A percentile compares a stretch with the other conserved stretches of the same genome.
These are phyloP conservation scores for Phaffomyces thermotolerans DNA, from an alignment of 805 yeast genomes.

Conservation along the genomic window DNA sequence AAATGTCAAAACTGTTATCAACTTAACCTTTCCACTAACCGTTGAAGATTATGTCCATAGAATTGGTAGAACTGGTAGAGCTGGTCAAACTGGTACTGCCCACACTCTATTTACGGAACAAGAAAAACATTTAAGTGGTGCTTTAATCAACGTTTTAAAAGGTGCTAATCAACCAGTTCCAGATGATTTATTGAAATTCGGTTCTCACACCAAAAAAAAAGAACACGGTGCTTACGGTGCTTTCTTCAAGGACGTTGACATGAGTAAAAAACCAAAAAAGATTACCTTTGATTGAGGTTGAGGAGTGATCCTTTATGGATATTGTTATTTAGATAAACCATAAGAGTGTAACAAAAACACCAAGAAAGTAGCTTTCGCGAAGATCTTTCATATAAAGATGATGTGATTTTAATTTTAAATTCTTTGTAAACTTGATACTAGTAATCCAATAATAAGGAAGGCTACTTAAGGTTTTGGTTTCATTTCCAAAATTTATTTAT, in stretches of 20 bases:
- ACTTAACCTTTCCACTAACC: slow-evolving; percentile 91
- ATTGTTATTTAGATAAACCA: too few relatives aligned
- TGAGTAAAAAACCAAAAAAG: slow-evolving; percentile 79
- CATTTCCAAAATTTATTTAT: not conserved
- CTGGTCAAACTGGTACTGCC: slow-evolving; percentile 91
- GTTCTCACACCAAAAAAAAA: slow-evolving; percentile 97
- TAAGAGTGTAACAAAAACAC: too few relatives aligned
- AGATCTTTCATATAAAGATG: too few relatives aligned
- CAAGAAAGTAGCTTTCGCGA: too few relatives aligned
- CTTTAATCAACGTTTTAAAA: slow-evolving; percentile 80
- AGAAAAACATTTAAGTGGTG: slow-evolving; percentile 94
- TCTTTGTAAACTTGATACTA: too few relatives aligned
- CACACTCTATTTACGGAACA: slow-evolving; percentile 95
- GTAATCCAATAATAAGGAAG: too few relatives aligned
- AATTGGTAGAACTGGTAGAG: slow-evolving; percentile 97
- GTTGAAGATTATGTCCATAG: slow-evolving; percentile 96
- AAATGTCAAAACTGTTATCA: slow-evolving; percentile 90
- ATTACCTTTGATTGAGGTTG: slow-evolving; percentile 46
- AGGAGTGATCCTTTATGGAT: not conserved
- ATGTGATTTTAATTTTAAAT: too few relatives aligned
- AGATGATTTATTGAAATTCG: slow-evolving; percentile 87
- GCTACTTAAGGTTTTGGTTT: not conserved
- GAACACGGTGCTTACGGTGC: slow-evolving; percentile 98
- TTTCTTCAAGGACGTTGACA: slow-evolving; percentile 87
- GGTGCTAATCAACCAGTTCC: slow-evolving; percentile 97